Percentiles rank a stretch among this genome's conserved stretches.
These are phyloP conservation scores for Omphalotus guepiniiformis DNA, from an alignment of 768 basidiomycete genomes.

Conservation along the genomic window DNA sequence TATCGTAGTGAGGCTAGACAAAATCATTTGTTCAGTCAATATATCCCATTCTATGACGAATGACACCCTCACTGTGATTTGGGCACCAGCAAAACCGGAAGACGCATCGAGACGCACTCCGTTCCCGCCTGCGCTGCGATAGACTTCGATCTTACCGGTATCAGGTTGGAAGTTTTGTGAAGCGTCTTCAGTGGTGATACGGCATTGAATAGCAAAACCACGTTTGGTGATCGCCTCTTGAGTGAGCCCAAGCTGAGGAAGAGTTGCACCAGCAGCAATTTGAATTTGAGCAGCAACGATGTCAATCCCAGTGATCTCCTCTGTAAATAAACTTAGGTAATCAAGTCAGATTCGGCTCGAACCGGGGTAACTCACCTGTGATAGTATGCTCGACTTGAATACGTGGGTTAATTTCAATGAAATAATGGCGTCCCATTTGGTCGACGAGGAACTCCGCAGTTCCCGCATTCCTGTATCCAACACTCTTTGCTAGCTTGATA, in stretches of 20 bases:
- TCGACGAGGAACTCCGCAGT: slow-evolving; percentile 99
- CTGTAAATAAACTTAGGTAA: slow-evolving; percentile 34
- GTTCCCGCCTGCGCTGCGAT: slow-evolving; percentile 97
- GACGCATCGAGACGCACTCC: slow-evolving; percentile 96
- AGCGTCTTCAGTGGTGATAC: slow-evolving; percentile 97
- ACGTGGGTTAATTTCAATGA: slow-evolving; percentile 99
- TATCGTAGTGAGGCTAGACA: slow-evolving; percentile 92
- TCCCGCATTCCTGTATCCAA: slow-evolving; percentile 94
- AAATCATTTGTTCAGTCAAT: too few relatives aligned
- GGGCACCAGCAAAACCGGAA: slow-evolving; percentile 97
- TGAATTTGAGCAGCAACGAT: slow-evolving; percentile 99
- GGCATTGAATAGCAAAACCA: slow-evolving; percentile 97
- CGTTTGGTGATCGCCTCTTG: slow-evolving; percentile 96
- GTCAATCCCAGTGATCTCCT: slow-evolving; percentile 99
- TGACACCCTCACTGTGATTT: slow-evolving; percentile 77
- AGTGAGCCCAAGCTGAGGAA: slow-evolving; percentile 90
- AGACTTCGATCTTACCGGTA: slow-evolving; percentile 99
- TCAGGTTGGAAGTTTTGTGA: slow-evolving; percentile 94
- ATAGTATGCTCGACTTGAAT: slow-evolving; percentile 99
- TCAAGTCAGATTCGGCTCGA: background rate
- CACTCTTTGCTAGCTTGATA: slow-evolving; percentile 90
- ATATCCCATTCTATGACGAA: slow-evolving; percentile 4
- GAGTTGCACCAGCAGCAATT: slow-evolving; percentile 96
- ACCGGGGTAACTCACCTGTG: slow-evolving; percentile 60
- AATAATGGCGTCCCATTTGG: slow-evolving; percentile 94